Evolutionary conservation across 371 early-diverging fungal genomes (phyloP).

Genomic region (Rhizomucor pusillus): DNA sequence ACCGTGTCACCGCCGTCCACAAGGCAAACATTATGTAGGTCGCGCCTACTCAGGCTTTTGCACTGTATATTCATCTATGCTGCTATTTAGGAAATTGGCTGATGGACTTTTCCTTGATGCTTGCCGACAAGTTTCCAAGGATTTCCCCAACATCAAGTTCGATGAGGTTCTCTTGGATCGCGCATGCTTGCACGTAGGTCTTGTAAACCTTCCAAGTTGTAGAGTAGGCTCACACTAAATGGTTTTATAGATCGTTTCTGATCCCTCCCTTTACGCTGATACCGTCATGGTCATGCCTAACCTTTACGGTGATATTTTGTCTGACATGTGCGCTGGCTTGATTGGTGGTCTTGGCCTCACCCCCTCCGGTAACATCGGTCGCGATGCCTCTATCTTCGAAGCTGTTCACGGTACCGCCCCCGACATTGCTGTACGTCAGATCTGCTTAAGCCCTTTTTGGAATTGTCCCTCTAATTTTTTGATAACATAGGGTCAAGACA

Average conservation of each 20-base stretch:
- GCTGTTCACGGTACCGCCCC: slow-evolving; percentile 98
- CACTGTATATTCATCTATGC: no score
- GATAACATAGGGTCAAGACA: slow-evolving; percentile 45
- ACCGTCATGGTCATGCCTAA: slow-evolving; percentile 99
- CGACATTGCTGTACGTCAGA: slow-evolving; percentile 83
- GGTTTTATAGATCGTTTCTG: slow-evolving; percentile 80
- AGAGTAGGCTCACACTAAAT: background rate
- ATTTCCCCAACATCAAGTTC: slow-evolving; percentile 92
- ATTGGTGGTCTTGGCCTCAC: slow-evolving; percentile 98
- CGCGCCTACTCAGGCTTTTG: background rate
- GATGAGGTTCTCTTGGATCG: slow-evolving; percentile 92
- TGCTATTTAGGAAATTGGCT: slow-evolving; percentile 72
- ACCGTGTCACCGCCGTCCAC: slow-evolving; percentile 94
- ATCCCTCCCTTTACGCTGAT: slow-evolving; percentile 86
- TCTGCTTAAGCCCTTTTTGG: background rate
- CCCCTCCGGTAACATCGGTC: slow-evolving; percentile 98
- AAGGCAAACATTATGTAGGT: slow-evolving; percentile 72
- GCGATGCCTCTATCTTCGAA: slow-evolving; percentile 96
- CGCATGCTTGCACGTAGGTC: slow-evolving; percentile 78
- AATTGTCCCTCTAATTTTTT: background rate
- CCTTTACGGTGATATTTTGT: slow-evolving; percentile 98
- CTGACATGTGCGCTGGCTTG: slow-evolving; percentile 96
- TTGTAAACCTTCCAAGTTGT: background rate
- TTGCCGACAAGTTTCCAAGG: slow-evolving; percentile 86
- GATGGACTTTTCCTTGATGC: slow-evolving; percentile 97